Base-by-base conservation (phyloP, 2,329 filamentous ascomycete species). In the Hypoxylon sp. region DNA sequence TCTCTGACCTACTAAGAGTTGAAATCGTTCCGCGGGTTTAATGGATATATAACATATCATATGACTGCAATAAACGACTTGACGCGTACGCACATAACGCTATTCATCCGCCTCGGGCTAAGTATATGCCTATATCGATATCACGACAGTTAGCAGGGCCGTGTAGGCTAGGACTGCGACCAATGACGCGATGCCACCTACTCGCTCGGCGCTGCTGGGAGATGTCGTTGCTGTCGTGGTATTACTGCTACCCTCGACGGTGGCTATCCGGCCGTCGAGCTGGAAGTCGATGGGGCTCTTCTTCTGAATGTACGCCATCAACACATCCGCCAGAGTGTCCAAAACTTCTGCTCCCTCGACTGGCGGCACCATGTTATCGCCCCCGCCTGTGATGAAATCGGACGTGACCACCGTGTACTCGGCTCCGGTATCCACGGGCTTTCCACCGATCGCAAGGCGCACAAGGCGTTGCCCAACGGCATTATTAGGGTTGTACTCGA, bases 371-470 rank as follows among this genome's bases (percentile, higher is more conserved):
- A 90, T 85, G 71, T 89, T 89, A 70, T 91, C 89, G 12, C 88
- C 89, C 1, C 86, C 87, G 2, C 82, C 82, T 0, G 87, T 86
- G 0, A 91, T 68, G 69, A 90, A 91, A 70, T 90, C 88, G 0
- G 89, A 78, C 0, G 88, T 90, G 14, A 88, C 85, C 18, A 91
- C 75, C 9, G 80, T 82, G 74, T 91, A 91, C 26, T 81, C 77
- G 14, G 74, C 75, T 9, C 74, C 75, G 9, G 80, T 75, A 32
- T 85, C 81, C 1, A 90, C 77, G 0, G 79, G 76, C 68, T 81
- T 71, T 12, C 79, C 84, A 30, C 79, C 81, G 33, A 90, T 80
- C 1, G 78, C 82, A 1, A 89, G 80, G 14, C 80, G 78, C 16
- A 88, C 79, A 2, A 91, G 82, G 58, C 80, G 84, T 30, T 77